Evolutionary conservation across 192 early-diverging fungal species (phyloP).

Genomic region (Coemansia aciculifera): DNA sequence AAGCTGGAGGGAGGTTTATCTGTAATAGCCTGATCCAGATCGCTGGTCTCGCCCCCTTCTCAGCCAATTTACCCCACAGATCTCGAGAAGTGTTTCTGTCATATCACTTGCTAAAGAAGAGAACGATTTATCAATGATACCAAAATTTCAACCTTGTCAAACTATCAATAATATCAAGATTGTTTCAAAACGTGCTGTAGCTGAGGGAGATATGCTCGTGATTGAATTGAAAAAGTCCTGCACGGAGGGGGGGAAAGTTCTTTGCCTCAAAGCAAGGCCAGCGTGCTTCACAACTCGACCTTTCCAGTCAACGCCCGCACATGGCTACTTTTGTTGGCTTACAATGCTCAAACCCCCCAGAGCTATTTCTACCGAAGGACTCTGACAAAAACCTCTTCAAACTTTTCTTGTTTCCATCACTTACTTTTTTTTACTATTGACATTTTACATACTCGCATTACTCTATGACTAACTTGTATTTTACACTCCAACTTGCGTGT

Average conservation of each 20-base stretch:
- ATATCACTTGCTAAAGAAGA: neutral
- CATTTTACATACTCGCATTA: neutral
- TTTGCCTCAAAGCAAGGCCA: neutral
- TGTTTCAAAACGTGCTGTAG: neutral
- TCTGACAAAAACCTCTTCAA: neutral
- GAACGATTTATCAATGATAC: neutral
- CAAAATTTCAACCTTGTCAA: neutral
- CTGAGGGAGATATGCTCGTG: neutral
- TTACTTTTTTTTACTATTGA: neutral
- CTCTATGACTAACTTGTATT: neutral
- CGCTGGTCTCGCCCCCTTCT: neutral
- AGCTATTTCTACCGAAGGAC: neutral
- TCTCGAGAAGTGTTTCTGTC: neutral
- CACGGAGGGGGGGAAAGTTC: neutral
- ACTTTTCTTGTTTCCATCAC: neutral
- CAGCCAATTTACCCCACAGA: neutral
- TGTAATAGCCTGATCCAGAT: slow-evolving; percentile 7
- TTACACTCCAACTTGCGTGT: neutral
- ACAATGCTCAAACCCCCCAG: neutral
- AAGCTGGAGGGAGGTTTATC: no score
- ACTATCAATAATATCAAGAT: neutral
- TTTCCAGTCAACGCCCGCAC: neutral
- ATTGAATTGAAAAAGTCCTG: neutral
- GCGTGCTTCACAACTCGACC: no score
- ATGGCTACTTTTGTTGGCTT: neutral